Conservation (phyloP, 345 rosid species). For the Eucalyptus pauciflora region DNA sequence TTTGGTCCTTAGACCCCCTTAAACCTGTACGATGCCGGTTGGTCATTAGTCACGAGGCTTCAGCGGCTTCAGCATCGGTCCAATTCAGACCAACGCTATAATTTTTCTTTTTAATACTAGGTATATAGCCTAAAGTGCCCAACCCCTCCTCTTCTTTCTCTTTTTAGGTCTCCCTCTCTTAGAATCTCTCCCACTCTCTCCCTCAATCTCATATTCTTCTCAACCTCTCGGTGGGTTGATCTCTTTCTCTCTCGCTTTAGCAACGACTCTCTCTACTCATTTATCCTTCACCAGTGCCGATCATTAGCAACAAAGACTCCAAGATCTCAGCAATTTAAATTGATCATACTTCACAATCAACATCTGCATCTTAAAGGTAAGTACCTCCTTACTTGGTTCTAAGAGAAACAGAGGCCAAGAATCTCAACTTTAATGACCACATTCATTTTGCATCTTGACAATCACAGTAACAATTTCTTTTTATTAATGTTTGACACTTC, state of each 20-base stretch:
- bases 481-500: neutral
- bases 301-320: neutral
- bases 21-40: accelerated
- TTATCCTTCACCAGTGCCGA: neutral
- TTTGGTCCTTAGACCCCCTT: too few species aligned
- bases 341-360: neutral
- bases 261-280: neutral
- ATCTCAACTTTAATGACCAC: neutral
- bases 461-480: neutral
- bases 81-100: too few species aligned
- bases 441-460: neutral
- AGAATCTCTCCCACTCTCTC: too few species aligned
- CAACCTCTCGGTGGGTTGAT: too few species aligned
- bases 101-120: too few species aligned
- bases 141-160: too few species aligned
- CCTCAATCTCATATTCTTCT: too few species aligned
- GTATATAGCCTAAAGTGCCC: too few species aligned
- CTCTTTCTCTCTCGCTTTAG: neutral
- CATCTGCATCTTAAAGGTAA: neutral
- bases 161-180: too few species aligned
- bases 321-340: neutral
- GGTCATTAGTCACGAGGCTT: too few species aligned
- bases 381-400: neutral
- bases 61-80: too few species aligned
- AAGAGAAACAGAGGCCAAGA: neutral